A percentile compares a stretch with the other conserved stretches of the same genome.
These are phyloP conservation scores for Bullera alba DNA, from an alignment of 768 basidiomycete genomes.

Conservation along the genomic window DNA sequence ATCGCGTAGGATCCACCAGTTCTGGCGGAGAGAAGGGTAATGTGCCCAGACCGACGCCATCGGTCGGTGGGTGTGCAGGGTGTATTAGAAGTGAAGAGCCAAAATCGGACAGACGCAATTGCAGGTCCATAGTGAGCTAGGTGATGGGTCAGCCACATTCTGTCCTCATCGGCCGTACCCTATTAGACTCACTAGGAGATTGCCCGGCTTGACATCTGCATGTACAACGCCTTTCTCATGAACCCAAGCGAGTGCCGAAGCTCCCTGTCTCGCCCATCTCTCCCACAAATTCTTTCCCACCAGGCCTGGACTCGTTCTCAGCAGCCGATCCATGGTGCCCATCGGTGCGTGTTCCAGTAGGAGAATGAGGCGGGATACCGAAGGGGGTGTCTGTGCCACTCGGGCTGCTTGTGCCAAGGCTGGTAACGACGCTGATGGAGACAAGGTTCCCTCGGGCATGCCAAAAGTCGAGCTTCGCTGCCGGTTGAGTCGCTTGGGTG, in stretches of 20 bases:
- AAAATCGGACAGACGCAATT: slow-evolving; percentile 48
- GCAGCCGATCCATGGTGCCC: slow-evolving; percentile 39
- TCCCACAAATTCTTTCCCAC: slow-evolving; percentile 35
- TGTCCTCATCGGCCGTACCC: not conserved
- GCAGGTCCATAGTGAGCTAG: slow-evolving; percentile 35
- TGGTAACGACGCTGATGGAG: slow-evolving; percentile 28
- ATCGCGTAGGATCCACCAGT: slow-evolving; percentile 43
- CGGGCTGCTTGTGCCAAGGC: slow-evolving; percentile 13
- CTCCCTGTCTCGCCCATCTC: slow-evolving; percentile 44
- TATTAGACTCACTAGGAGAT: slow-evolving; percentile 37
- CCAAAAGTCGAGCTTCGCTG: slow-evolving; percentile 26
- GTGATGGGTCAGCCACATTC: not conserved
- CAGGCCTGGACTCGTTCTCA: slow-evolving; percentile 32
- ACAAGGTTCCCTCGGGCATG: slow-evolving; percentile 2
- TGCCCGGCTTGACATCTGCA: slow-evolving; percentile 50
- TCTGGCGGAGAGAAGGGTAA: slow-evolving; percentile 49
- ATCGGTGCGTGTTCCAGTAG: slow-evolving; percentile 37
- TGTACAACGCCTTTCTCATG: slow-evolving; percentile 48
- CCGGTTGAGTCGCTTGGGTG: slow-evolving; percentile 5
- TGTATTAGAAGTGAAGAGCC: slow-evolving; percentile 47
- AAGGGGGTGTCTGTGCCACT: not conserved
- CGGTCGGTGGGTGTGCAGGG: slow-evolving; percentile 33
- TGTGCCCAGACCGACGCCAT: slow-evolving; percentile 48
- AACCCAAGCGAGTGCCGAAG: slow-evolving; percentile 41
- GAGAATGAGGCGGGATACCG: slow-evolving; percentile 28